phyloP scores from a whole-genome alignment of 2,329 filamentous ascomycete species.

The Xylaria sp. region DNA sequence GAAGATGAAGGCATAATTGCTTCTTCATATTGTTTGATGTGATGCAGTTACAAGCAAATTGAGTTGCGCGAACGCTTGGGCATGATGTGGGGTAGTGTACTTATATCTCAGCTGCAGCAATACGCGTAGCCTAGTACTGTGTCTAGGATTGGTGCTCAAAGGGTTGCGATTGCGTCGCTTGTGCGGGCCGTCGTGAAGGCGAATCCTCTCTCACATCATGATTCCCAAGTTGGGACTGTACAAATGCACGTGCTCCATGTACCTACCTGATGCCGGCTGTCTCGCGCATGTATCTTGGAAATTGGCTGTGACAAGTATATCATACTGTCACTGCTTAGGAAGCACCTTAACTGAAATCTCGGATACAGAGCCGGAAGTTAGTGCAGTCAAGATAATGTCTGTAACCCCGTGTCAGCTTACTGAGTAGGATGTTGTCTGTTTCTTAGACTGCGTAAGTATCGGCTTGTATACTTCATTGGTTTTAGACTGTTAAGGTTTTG shows the following conservation, averaged over 20 bases:
- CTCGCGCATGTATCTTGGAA: background rate
- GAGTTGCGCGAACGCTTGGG: background rate
- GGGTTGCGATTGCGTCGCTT: constrained; percentile 6
- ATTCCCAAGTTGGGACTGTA: too few species aligned
- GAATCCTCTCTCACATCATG: background rate
- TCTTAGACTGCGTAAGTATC: background rate
- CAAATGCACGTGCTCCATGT: background rate
- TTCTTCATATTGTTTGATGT: background rate
- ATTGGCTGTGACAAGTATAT: constrained; percentile 4
- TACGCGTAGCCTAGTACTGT: background rate
- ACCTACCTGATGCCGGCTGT: constrained; percentile 1
- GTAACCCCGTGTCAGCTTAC: background rate
- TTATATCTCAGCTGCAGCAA: background rate
- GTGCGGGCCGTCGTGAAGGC: constrained; percentile 6
- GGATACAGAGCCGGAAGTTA: background rate
- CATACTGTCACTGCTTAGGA: background rate
- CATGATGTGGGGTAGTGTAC: too few species aligned
- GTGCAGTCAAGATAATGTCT: background rate
- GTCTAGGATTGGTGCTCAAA: background rate
- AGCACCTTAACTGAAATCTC: constrained; percentile 1
- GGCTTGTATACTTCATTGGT: background rate
- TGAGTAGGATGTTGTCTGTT: background rate
- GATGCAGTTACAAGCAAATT: background rate
- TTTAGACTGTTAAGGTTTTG: too few species aligned
- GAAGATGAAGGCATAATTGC: background rate